A percentile compares a stretch with the other conserved stretches of the same genome.
phyloP scores from a whole-genome alignment of 2,329 filamentous ascomycete genomes.

The Monosporascus sp. region DNA sequence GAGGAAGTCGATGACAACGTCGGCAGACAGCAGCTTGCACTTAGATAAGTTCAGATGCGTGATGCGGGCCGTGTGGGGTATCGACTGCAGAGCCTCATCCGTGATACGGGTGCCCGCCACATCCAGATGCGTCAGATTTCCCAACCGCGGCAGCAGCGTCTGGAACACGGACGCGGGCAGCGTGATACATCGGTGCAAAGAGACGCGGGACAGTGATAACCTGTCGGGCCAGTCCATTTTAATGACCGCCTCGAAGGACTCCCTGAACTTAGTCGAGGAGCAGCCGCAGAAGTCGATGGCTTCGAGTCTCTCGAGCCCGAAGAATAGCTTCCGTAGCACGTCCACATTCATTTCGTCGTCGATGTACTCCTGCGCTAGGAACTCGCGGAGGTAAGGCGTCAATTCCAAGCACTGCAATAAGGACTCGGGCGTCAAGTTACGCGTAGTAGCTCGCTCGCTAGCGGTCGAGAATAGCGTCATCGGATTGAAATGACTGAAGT shows the following conservation, averaged over 20 bases:
- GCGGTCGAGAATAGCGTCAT: constrained; percentile 70
- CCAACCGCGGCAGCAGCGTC: constrained; percentile 63
- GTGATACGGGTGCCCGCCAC: constrained; percentile 74
- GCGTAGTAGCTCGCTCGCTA: constrained; percentile 67
- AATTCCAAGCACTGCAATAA: constrained; percentile 66
- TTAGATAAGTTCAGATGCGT: constrained; percentile 76
- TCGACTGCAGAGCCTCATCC: constrained; percentile 62
- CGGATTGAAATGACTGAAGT: constrained; percentile 84
- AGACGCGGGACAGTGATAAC: constrained; percentile 61
- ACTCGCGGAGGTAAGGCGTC: constrained; percentile 70
- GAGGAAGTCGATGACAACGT: constrained; percentile 65
- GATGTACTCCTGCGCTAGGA: constrained; percentile 74
- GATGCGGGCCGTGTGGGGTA: constrained; percentile 65
- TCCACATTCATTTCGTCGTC: constrained; percentile 67
- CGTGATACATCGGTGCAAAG: constrained; percentile 73
- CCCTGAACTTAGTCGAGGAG: constrained; percentile 62
- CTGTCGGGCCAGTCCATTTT: constrained; percentile 46
- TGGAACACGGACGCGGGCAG: constrained; percentile 64
- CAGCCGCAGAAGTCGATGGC: constrained; percentile 76
- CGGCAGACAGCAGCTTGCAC: constrained; percentile 64
- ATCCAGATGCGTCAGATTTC: constrained; percentile 69
- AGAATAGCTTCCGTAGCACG: constrained; percentile 67
- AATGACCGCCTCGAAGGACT: constrained; percentile 55
- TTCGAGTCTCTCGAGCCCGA: constrained; percentile 56
- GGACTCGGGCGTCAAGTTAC: constrained; percentile 70